phyloP scores from a whole-genome alignment of 2,329 filamentous ascomycete genomes.

The Aspergillus japonicus region DNA sequence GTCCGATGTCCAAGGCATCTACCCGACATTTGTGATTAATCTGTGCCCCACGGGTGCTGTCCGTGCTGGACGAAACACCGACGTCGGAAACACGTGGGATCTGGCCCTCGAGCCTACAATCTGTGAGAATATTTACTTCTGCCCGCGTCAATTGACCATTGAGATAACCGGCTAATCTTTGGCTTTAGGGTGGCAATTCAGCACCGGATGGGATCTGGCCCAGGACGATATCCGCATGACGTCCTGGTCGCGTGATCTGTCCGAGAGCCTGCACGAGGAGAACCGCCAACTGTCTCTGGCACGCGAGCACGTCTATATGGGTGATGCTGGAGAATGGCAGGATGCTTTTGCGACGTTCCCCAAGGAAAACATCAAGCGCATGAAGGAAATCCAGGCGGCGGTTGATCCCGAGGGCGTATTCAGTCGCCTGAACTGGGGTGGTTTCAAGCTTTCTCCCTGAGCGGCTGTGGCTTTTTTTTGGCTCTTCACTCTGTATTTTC shows the following conservation, averaged over 20 bases:
- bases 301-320: slow-evolving; percentile 40
- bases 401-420: slow-evolving; percentile 38
- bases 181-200: slow-evolving; percentile 39
- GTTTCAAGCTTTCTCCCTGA: slow-evolving; percentile 27
- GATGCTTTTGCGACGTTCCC: slow-evolving; percentile 37
- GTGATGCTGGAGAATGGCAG: slow-evolving; percentile 40
- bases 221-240: slow-evolving; percentile 39
- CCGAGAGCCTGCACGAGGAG: slow-evolving; percentile 30
- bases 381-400: slow-evolving; percentile 28
- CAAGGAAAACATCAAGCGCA: slow-evolving; percentile 32
- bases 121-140: slow-evolving; percentile 22
- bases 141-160: background rate
- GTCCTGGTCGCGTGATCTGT: slow-evolving; percentile 31
- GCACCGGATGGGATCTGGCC: slow-evolving; percentile 38
- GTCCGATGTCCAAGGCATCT: slow-evolving; percentile 37
- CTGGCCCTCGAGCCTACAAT: slow-evolving; percentile 33
- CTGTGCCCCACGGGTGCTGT: slow-evolving; percentile 25
- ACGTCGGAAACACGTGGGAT: slow-evolving; percentile 42
- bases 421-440: slow-evolving; percentile 36
- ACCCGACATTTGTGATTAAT: slow-evolving; percentile 42
- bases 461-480: no score
- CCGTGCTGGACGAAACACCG: slow-evolving; percentile 35
- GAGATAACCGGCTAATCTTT: no score
- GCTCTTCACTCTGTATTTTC: no score
- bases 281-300: slow-evolving; percentile 32